Base-by-base conservation (phyloP, 768 basidiomycete species). In the Amylocystis lapponica region DNA sequence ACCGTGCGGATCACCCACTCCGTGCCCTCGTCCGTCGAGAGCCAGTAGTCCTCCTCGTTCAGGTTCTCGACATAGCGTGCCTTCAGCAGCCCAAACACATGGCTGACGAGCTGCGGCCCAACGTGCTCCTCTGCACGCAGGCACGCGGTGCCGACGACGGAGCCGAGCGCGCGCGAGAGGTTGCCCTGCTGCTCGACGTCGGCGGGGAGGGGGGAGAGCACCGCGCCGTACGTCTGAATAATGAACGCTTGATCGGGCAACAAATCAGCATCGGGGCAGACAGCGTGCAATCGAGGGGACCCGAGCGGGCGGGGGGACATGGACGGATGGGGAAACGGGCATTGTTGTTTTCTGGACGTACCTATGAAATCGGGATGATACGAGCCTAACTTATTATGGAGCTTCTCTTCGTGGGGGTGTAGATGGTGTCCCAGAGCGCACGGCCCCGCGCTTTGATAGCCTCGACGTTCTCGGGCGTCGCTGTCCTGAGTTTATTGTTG, bases 301-400 rank as follows among this genome's bases (percentile, higher is more conserved):
- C 38, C 45, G 39, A 36, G 26, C 17, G 32, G 8, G 38, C 30
- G 37, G 45, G 21, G 27, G 29, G 38, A 34, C 33, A 23, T 27
- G 36, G 13, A 47, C 32, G 32, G 40, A 29, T 32, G 42, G 43
- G 31, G 27, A 27, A 45, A 31, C 39, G 36, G 33, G 25, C 38
- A 40, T 20, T 37, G 46, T 21, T 17, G 35, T 34, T 37, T 33
- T n/a, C n/a, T 29, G 47, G 57, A 79, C 87, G 70, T 65, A 91
- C 88, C 72, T 64, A 92, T 90, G 70, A 95, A 88, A 72, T 95
- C 92, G 48, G 92, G 92, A 65, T 95, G 92, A 69, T 90, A 88
- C 43, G 78, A 75, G 60, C 75, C 82, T 50, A 95, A 74, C 70
- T 92, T 95, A 69, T 80, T 70, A 66, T 89, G 78, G 59, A 95